These are phyloP conservation scores for Xanthoconium stramineum DNA, from an alignment of 768 basidiomycete genomes.

Conservation along the genomic window DNA sequence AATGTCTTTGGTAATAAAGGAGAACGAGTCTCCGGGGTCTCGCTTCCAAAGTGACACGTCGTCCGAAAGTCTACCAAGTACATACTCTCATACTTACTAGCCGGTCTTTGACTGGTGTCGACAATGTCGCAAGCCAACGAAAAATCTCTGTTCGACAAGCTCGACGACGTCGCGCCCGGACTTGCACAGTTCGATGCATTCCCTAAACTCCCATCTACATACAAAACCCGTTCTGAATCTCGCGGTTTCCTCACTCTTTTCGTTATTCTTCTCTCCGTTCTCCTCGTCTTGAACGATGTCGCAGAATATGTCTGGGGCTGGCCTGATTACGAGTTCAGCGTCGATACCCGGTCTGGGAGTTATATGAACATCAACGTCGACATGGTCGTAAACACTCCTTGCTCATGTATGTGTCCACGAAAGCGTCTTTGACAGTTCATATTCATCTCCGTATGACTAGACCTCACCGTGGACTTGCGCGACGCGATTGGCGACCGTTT, in stretches of 20 bases:
- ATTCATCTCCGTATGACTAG: constrained; percentile 38
- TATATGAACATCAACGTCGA: constrained; percentile 88
- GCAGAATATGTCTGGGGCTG: constrained; percentile 94
- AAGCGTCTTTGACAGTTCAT: not conserved
- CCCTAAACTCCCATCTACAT: constrained; percentile 78
- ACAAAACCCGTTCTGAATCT: constrained; percentile 74
- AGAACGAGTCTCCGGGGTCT: constrained; percentile 15
- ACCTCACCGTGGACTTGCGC: constrained; percentile 81
- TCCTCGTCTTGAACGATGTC: constrained; percentile 84
- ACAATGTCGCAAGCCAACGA: not conserved
- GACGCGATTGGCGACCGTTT: constrained; percentile 94
- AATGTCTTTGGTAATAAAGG: constrained; percentile 23
- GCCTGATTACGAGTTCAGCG: constrained; percentile 85
- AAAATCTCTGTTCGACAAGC: constrained; percentile 50
- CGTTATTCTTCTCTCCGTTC: constrained; percentile 59
- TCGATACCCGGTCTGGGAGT: constrained; percentile 61
- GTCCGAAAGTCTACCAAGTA: not conserved
- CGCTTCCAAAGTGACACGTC: constrained; percentile 11
- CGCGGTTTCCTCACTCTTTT: constrained; percentile 81
- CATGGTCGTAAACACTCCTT: constrained; percentile 90
- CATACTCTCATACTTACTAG: too few relatives aligned
- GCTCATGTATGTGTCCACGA: constrained; percentile 65
- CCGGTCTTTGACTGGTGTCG: too few relatives aligned
- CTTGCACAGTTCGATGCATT: constrained; percentile 82
- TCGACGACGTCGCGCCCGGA: constrained; percentile 57